Conservation (phyloP, 2,329 filamentous ascomycete genomes). For the Paramyrothecium sp. region DNA sequence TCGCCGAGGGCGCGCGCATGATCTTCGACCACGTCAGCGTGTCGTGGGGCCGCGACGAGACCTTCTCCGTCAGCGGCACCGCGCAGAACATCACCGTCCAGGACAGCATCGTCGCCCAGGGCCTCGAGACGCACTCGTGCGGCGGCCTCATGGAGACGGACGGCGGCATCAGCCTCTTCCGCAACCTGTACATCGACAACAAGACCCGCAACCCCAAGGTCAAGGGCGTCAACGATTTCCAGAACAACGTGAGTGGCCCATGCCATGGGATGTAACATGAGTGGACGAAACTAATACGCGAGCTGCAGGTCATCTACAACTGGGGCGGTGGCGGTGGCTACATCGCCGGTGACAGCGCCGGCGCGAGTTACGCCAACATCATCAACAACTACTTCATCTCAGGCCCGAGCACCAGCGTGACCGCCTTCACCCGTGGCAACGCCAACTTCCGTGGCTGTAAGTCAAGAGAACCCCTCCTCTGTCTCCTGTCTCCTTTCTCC, state of each 20-base stretch:
- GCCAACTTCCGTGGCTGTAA: slow-evolving; percentile 48
- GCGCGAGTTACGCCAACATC: slow-evolving; percentile 48
- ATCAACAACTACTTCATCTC: slow-evolving; percentile 58
- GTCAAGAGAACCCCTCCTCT: slow-evolving; percentile 3
- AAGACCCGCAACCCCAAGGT: slow-evolving; percentile 58
- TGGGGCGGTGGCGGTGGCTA: slow-evolving; percentile 54
- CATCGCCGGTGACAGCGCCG: slow-evolving; percentile 49
- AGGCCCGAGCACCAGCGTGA: slow-evolving; percentile 46
- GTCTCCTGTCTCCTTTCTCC: too few species aligned
- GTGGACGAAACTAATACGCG: too few species aligned
- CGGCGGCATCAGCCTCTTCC: slow-evolving; percentile 47
- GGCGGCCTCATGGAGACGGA: slow-evolving; percentile 50
- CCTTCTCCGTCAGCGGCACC: slow-evolving; percentile 48
- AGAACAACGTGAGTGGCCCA: slow-evolving; percentile 36
- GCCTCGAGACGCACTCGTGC: slow-evolving; percentile 51
- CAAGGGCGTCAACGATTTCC: slow-evolving; percentile 55
- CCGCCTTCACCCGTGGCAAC: slow-evolving; percentile 55
- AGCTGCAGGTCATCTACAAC: slow-evolving; percentile 51
- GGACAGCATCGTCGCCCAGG: slow-evolving; percentile 52
- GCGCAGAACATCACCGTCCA: slow-evolving; percentile 49
- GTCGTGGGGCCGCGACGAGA: slow-evolving; percentile 56
- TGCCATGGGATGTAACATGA: too few species aligned
- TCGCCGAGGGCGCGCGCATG: slow-evolving; percentile 51
- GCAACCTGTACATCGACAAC: slow-evolving; percentile 56
- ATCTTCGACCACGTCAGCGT: slow-evolving; percentile 56